Percentiles rank a stretch among this genome's conserved stretches.
Evolutionary conservation across 1,284 basidiomycete species (phyloP).

Genomic region (Lentinus polychrous): DNA sequence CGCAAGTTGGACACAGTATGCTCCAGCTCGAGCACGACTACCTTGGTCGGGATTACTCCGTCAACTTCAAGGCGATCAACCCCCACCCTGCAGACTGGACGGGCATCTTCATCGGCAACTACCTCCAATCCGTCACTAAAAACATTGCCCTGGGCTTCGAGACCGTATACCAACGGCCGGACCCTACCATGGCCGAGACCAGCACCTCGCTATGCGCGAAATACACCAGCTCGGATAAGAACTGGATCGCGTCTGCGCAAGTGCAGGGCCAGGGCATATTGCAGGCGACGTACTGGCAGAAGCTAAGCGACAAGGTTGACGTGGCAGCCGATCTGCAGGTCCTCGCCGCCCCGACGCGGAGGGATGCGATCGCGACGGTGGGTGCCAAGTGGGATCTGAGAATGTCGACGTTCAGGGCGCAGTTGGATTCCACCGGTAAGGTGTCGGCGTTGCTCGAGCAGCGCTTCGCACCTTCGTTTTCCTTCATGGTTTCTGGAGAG

Average conservation of each 20-base stretch:
- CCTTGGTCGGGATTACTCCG: conserved; percentile 80
- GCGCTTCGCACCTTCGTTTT: conserved; percentile 90
- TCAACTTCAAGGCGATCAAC: conserved; percentile 91
- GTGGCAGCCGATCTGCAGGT: conserved; percentile 94
- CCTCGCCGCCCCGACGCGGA: conserved; percentile 68
- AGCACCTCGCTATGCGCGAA: conserved; percentile 87
- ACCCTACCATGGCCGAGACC: conserved; percentile 68
- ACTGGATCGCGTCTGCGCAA: conserved; percentile 93
- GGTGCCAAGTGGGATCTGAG: conserved; percentile 97
- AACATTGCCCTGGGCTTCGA: conserved; percentile 90
- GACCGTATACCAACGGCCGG: conserved; percentile 79
- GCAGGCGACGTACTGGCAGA: conserved; percentile 96
- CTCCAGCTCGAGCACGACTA: conserved; percentile 94
- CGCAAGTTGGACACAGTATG: conserved; percentile 78
- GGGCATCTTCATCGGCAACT: conserved; percentile 93
- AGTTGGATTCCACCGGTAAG: conserved; percentile 90
- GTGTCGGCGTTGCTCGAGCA: conserved; percentile 94
- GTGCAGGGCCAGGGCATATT: conserved; percentile 83
- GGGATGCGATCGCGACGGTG: conserved; percentile 89
- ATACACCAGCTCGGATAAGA: conserved; percentile 65
- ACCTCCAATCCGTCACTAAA: conserved; percentile 93
- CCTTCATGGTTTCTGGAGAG: conserved; percentile 93
- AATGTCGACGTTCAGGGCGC: conserved; percentile 88
- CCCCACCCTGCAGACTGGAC: conserved; percentile 84
- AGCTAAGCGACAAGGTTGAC: conserved; percentile 94